phyloP scores from a whole-genome alignment of 148 eudicot species.

The Amaranthus hypochondriacus region DNA sequence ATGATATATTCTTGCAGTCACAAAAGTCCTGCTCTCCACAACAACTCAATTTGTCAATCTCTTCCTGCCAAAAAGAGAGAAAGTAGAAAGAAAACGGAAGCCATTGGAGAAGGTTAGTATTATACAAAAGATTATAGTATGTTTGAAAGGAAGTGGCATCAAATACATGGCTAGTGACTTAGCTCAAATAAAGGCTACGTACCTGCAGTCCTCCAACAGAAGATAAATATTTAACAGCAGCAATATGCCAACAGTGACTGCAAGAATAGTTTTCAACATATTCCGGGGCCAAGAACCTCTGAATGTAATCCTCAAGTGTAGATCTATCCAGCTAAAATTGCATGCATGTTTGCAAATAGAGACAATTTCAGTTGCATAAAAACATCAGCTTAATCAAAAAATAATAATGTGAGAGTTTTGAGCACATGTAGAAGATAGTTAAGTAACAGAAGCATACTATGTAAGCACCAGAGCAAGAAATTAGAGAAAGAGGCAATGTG shows the following conservation, averaged over 20 bases:
- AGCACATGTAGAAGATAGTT: neutral
- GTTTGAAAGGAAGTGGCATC: neutral
- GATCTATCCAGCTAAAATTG: conserved; percentile 51
- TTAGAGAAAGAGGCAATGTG: conserved; percentile 65
- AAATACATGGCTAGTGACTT: neutral
- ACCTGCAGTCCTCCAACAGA: conserved; percentile 48
- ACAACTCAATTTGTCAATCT: conserved; percentile 40
- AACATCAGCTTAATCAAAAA: conserved; percentile 13
- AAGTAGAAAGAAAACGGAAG: neutral
- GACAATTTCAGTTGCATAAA: conserved; percentile 15
- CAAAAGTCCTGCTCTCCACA: conserved; percentile 64
- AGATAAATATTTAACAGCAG: conserved; percentile 66
- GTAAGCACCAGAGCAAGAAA: conserved; percentile 20
- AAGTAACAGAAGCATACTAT: conserved; percentile 42
- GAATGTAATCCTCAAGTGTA: conserved; percentile 68
- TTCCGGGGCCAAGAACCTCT: conserved; percentile 58
- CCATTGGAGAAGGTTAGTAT: conserved; percentile 3
- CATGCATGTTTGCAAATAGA: conserved; percentile 11
- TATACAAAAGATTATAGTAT: neutral
- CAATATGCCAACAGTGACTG: conserved; percentile 82
- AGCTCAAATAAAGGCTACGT: conserved; percentile 13
- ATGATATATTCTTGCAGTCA: conserved; percentile 58
- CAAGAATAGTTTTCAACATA: conserved; percentile 65
- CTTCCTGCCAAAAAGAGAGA: conserved; percentile 41
- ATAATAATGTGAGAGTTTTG: neutral